Conservation (phyloP, 768 basidiomycete genomes). For the Rickenella mellea region DNA sequence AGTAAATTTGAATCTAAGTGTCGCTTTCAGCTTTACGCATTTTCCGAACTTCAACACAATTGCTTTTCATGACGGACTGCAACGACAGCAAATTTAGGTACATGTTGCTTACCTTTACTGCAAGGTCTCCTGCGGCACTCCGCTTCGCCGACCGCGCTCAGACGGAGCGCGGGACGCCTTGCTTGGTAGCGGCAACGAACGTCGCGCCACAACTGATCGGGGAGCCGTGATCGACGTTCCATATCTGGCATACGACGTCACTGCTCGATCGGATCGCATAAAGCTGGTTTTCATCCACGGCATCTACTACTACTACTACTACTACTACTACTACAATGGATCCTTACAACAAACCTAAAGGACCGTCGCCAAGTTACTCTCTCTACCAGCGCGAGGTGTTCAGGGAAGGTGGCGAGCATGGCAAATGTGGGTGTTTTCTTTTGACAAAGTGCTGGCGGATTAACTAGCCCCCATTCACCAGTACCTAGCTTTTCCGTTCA, state of each 20-base stretch:
- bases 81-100: too few species aligned
- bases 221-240: background rate
- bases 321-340: too few species aligned
- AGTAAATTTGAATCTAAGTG: too few species aligned
- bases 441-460: background rate
- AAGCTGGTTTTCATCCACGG: background rate
- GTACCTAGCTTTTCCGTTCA: slow-evolving; percentile 34
- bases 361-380: slow-evolving; percentile 39
- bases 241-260: background rate
- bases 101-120: too few species aligned
- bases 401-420: slow-evolving; percentile 27
- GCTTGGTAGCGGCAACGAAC: background rate
- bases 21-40: too few species aligned
- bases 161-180: background rate
- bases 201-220: background rate
- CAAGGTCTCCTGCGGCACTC: too few species aligned
- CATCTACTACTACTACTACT: background rate
- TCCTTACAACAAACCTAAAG: slow-evolving; percentile 34
- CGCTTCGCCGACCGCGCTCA: background rate
- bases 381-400: slow-evolving; percentile 43
- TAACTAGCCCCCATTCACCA: slow-evolving; percentile 7
- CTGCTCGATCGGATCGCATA: background rate
- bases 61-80: too few species aligned
- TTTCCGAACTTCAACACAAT: too few species aligned
- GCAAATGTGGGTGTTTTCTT: slow-evolving; percentile 19